Evolutionary conservation across 2,329 filamentous ascomycete genomes (phyloP), one percentile per base, ranked within the genome.

Genomic region (Blastomyces silverae): DNA sequence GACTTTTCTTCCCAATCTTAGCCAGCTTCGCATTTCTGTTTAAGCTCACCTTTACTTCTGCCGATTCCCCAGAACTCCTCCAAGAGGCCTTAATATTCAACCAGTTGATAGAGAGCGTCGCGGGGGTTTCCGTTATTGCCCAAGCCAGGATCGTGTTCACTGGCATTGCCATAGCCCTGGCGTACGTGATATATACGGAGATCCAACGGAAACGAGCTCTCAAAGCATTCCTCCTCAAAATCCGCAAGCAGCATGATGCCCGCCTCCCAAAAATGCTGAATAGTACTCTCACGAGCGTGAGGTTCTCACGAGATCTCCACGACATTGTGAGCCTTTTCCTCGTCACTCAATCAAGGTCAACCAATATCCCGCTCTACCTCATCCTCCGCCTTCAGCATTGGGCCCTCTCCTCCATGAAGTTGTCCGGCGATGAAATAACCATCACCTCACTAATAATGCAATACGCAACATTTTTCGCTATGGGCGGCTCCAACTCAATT

Each of bases 401-500:
- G 70, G 76, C 81, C 67, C 80, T 85, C 55, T 73, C 75, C 73
- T 75, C 73, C 66, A 72, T 80, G 66, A 58, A 73, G 62, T 67
- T 80, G 64, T 75, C 68, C 60, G 74, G 80, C 28, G 71, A 81
- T 34, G 86, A 91, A 71, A 81, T 90, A 57, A 87, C 87, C 4
- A 84, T 87, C 11, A 88, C 89, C 0, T 85, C 85, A 10, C 80
- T 97, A 44, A 84, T 97, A 44, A 80, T 96, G 52, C 89, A 95
- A 69, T 88, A 92, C 77, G 81, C 86, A 46, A 87, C 89, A 62
- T 99, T 96, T 82, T 99, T 97, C 74, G 89, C 91, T 39, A 86
- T 91, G 67, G 94, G 92, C 31, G 92, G 92, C 73, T 91, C 90
- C 58, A 99, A 99, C 75, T 89, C 94, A 52, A 96, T 99, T 69